A percentile compares a stretch with the other conserved stretches of the same genome.
Evolutionary conservation across 1,284 basidiomycete species (phyloP).

Genomic region (Boletellus dicymbophilus): DNA sequence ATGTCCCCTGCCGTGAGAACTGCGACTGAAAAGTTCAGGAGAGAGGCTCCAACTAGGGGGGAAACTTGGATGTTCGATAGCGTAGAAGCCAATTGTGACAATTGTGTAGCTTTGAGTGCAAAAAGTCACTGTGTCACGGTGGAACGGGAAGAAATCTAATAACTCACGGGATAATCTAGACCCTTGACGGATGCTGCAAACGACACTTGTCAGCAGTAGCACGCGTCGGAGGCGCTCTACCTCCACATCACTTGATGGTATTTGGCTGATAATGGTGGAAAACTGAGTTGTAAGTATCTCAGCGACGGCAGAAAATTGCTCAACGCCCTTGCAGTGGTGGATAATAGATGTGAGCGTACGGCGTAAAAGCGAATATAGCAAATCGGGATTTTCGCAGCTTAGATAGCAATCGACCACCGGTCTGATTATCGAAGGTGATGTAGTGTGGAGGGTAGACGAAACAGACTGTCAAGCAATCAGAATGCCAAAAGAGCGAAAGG

Average conservation of each 20-base stretch:
- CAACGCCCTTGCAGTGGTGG: slow-evolving; percentile 74
- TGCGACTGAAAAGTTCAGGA: slow-evolving; percentile 53
- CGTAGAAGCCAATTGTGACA: slow-evolving; percentile 46
- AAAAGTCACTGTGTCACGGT: not conserved
- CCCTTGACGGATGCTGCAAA: slow-evolving; percentile 64
- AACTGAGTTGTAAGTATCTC: slow-evolving; percentile 51
- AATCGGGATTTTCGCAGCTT: slow-evolving; percentile 41
- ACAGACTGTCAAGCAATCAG: slow-evolving; percentile 53
- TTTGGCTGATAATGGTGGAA: slow-evolving; percentile 12
- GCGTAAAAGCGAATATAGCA: slow-evolving; percentile 57
- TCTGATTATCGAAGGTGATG: slow-evolving; percentile 61
- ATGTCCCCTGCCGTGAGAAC: slow-evolving; percentile 63
- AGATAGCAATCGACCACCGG: slow-evolving; percentile 59
- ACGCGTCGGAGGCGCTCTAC: slow-evolving; percentile 38
- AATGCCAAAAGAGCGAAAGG: not conserved
- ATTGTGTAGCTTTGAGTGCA: slow-evolving; percentile 44
- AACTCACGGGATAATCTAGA: slow-evolving; percentile 58
- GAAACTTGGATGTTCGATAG: slow-evolving; percentile 42
- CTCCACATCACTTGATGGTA: slow-evolving; percentile 15
- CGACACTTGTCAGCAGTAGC: slow-evolving; percentile 50
- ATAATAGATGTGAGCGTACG: slow-evolving; percentile 78
- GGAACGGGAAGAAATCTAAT: not conserved
- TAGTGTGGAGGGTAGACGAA: slow-evolving; percentile 79
- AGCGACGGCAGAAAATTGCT: slow-evolving; percentile 61
- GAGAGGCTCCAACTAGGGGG: slow-evolving; percentile 37